These are phyloP conservation scores for Pythium oligandrum DNA, from an alignment of 352 stramenopile genomes.

Conservation along the genomic window DNA sequence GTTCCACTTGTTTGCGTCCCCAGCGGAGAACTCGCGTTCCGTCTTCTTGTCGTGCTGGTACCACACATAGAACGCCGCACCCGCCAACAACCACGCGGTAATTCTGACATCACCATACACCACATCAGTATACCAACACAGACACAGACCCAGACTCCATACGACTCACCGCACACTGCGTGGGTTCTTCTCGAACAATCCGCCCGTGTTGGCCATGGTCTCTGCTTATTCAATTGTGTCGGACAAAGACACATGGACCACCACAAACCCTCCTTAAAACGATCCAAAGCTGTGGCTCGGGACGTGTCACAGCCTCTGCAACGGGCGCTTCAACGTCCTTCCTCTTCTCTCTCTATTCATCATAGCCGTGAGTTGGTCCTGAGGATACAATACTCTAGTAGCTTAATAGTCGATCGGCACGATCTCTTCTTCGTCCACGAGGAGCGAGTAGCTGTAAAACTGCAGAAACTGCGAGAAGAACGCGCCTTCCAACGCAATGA, in stretches of 20 bases:
- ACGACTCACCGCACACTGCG: conserved; percentile 21
- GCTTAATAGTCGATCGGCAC: conserved; percentile 30
- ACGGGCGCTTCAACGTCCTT: neutral
- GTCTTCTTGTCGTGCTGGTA: conserved; percentile 59
- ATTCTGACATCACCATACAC: conserved; percentile 27
- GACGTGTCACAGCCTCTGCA: no score
- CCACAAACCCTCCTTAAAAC: conserved; percentile 6
- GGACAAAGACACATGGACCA: conserved; percentile 2
- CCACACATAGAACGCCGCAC: conserved; percentile 33
- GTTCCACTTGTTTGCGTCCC: conserved; percentile 49
- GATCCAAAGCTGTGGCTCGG: neutral
- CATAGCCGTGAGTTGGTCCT: neutral
- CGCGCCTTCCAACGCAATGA: conserved; percentile 71
- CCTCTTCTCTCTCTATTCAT: conserved; percentile 7
- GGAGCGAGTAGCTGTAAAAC: conserved; percentile 79
- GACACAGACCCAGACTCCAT: no score
- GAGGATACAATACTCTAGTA: no score
- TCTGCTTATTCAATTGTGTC: neutral
- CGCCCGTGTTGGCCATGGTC: conserved; percentile 8
- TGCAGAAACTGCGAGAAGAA: conserved; percentile 85
- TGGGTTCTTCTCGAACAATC: conserved; percentile 21
- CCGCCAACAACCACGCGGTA: conserved; percentile 42
- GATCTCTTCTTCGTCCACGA: conserved; percentile 76
- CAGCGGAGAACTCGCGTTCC: conserved; percentile 43
- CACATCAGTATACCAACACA: neutral